Base-by-base conservation (phyloP, 2,329 filamentous ascomycete genomes). In the Fusarium staphyleae region DNA sequence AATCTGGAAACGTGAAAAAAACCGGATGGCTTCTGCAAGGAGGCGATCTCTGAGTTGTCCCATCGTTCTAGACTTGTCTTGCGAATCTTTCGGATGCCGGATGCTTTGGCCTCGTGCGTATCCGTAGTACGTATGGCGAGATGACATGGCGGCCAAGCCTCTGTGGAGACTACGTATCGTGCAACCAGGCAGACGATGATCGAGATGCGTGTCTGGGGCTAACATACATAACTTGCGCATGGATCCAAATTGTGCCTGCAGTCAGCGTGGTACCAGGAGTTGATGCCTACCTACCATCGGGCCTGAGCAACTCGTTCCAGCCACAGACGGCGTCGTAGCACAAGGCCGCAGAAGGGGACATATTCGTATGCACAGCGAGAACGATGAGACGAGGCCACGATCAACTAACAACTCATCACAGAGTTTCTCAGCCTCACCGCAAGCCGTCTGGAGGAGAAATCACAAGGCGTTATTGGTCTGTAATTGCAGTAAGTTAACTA, bases 291-390 rank as follows among this genome's bases (percentile, higher is more conserved):
- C n/a, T 22, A 4, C 19, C 19, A 22, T 22, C 57, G 52, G 57
- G 52, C 52, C 61, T 60, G n/a, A n/a, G n/a, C n/a, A n/a, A n/a
- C n/a, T n/a, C n/a, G n/a, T 61, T 61, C 43, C 29, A 43, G 32
- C 54, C 19, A 39, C 28, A 28, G 15, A 45, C 15, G 16, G 42
- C 24, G 44, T 56, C 35, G 39, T 29, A 48, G 16, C 13, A 60
- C 51, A 55, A 53, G 55, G 50, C 45, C 47, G 42, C 41, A 14
- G 19, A 6, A 6, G 19, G 6, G 19, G 19, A 22, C 6, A 22
- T 4, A 24, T 18, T 9, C 16, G 16, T 47, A 26, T 47, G 43
- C 24, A 46, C 19, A 18, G 32, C 12, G 15, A 16, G 18, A 11
- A 43, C 10, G 28, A 11, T 12, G 11, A 10, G n/a, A 15, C 5